Evolutionary conservation across 2,329 filamentous ascomycete species (phyloP).

Genomic region (Ascosphaera acerosa): DNA sequence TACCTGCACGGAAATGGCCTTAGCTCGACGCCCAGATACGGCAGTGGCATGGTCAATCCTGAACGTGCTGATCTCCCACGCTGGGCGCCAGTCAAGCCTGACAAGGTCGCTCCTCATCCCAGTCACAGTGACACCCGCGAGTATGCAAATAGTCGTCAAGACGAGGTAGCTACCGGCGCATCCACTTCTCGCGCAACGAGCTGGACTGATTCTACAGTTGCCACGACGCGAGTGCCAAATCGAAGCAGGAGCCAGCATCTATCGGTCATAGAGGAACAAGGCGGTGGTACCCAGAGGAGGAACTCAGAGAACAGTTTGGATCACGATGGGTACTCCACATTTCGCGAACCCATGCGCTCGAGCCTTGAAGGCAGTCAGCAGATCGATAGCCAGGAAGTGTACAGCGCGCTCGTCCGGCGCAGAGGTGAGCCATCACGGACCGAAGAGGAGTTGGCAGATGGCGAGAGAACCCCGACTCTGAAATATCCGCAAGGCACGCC

Average conservation of each 20-base stretch:
- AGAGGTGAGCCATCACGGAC: conserved; percentile 8
- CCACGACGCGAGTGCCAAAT: conserved; percentile 13
- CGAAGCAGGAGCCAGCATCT: conserved; percentile 14
- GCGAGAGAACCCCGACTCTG: neutral
- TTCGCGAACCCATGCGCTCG: conserved; percentile 9
- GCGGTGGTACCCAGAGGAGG: conserved; percentile 10
- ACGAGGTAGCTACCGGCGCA: neutral
- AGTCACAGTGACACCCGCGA: conserved; percentile 1
- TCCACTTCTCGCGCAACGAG: conserved; percentile 22
- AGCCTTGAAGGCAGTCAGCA: conserved; percentile 5
- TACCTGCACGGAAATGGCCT: conserved; percentile 2
- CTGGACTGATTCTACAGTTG: conserved; percentile 23
- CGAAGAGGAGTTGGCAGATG: neutral
- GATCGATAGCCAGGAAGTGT: conserved; percentile 11
- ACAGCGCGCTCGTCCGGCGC: conserved; percentile 13
- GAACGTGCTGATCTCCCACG: neutral
- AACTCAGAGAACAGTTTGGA: conserved; percentile 8
- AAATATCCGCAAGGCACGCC: neutral
- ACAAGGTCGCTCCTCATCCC: no score
- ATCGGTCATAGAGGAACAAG: conserved; percentile 21
- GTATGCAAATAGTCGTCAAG: conserved; percentile 4
- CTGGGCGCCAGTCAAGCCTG: conserved; percentile 3
- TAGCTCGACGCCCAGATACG: neutral
- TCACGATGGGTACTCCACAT: conserved; percentile 9
- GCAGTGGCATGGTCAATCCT: neutral